phyloP scores from a whole-genome alignment of 768 basidiomycete species.

The Fibroporia radiculosa region DNA sequence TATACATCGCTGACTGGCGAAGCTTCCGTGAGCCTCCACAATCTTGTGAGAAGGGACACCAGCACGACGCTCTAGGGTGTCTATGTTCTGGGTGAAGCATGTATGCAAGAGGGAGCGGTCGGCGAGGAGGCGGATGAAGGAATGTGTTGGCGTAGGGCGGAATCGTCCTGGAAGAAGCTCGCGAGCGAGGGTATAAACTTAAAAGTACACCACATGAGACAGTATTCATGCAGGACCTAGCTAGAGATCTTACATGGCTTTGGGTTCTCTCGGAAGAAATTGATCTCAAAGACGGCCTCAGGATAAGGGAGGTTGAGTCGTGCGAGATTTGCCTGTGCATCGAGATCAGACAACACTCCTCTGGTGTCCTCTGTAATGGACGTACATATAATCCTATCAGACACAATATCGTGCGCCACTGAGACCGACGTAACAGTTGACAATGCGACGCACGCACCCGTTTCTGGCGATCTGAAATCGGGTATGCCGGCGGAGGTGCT shows the following conservation, averaged over 20 bases:
- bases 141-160: constrained; percentile 83
- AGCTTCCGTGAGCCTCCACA: constrained; percentile 95
- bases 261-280: constrained; percentile 75
- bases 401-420: background rate
- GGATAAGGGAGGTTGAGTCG: constrained; percentile 80
- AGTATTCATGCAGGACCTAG: background rate
- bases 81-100: constrained; percentile 89
- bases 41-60: constrained; percentile 69
- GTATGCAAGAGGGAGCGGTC: constrained; percentile 59
- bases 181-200: constrained; percentile 85
- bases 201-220: background rate
- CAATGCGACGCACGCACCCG: constrained; percentile 17
- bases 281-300: constrained; percentile 92
- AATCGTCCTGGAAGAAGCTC: constrained; percentile 90
- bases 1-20: constrained; percentile 81
- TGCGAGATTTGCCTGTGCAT: constrained; percentile 61
- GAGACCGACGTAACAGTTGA: background rate
- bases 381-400: constrained; percentile 20
- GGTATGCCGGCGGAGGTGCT: constrained; percentile 40
- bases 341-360: constrained; percentile 3
- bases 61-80: constrained; percentile 82
- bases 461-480: constrained; percentile 46
- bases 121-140: constrained; percentile 80
- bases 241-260: constrained; percentile 52
- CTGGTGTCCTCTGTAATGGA: background rate